These are phyloP conservation scores for Suhomyces xylopsoci DNA, from an alignment of 805 yeast genomes.

Conservation along the genomic window DNA sequence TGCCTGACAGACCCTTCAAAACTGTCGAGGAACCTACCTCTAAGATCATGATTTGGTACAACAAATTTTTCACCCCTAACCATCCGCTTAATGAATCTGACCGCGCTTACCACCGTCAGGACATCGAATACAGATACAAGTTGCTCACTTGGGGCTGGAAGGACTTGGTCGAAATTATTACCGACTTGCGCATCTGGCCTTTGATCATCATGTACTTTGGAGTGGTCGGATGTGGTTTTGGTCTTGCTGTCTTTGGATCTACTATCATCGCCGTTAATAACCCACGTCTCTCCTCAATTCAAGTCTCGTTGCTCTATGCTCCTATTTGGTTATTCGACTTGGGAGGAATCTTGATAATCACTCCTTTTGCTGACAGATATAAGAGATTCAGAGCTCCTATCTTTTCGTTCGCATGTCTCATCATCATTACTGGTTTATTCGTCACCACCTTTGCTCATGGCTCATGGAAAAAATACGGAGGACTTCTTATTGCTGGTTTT, in stretches of 20 bases:
- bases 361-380: conserved; percentile 76
- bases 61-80: conserved; percentile 25
- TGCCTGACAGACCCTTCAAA: conserved; percentile 70
- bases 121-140: conserved; percentile 53
- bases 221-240: conserved; percentile 88
- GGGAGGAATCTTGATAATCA: conserved; percentile 66
- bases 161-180: conserved; percentile 53
- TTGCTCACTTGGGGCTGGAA: conserved; percentile 53
- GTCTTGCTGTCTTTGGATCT: conserved; percentile 81
- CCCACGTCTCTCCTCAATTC: conserved; percentile 59
- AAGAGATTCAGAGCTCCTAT: conserved; percentile 57
- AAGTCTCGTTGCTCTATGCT: conserved; percentile 73
- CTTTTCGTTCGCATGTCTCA: conserved; percentile 58
- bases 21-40: conserved; percentile 8
- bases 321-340: conserved; percentile 90
- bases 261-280: conserved; percentile 66
- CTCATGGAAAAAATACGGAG: conserved; percentile 76
- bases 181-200: conserved; percentile 75
- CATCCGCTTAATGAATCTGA: conserved; percentile 57
- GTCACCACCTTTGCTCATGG: conserved; percentile 74
- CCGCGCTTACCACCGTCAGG: conserved; percentile 52
- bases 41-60: conserved; percentile 19
- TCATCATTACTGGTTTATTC: conserved; percentile 71
- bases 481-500: conserved; percentile 76
- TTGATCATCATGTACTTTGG: conserved; percentile 86